phyloP scores from a whole-genome alignment of 2,329 filamentous ascomycete genomes.

The Colletotrichum plurivorum region DNA sequence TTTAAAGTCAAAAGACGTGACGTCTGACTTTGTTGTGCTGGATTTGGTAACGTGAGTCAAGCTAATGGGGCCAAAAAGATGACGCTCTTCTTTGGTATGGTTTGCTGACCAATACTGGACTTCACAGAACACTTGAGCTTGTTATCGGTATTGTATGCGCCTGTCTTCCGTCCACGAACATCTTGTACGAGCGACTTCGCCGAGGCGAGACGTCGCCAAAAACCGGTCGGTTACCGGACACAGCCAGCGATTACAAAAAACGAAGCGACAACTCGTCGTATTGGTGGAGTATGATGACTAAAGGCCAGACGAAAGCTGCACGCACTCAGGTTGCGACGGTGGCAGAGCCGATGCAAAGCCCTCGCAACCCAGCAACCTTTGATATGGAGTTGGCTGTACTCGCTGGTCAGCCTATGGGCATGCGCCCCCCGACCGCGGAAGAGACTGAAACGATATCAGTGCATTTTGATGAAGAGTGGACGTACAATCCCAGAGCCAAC shows the following conservation, averaged over 20 bases:
- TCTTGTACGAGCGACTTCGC: constrained; percentile 35
- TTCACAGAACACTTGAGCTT: constrained; percentile 37
- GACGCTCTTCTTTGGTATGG: background rate
- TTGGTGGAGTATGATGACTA: constrained; percentile 28
- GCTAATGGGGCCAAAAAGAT: no score
- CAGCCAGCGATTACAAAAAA: background rate
- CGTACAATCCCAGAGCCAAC: constrained; percentile 16
- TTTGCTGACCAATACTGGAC: no score
- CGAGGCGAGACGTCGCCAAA: background rate
- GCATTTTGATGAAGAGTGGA: background rate
- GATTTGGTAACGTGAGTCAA: constrained; percentile 36
- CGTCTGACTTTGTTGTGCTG: constrained; percentile 44
- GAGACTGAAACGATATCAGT: accelerated
- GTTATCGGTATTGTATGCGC: constrained; percentile 42
- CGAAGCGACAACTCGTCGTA: constrained; percentile 3
- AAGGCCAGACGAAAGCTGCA: constrained; percentile 6
- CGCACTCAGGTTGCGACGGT: background rate
- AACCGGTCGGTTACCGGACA: background rate
- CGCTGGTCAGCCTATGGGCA: constrained; percentile 12
- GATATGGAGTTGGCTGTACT: constrained; percentile 32
- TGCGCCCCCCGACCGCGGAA: background rate
- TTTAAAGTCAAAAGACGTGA: constrained; percentile 44
- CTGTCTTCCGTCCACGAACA: constrained; percentile 40
- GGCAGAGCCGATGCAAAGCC: background rate
- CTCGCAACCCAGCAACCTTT: background rate